Percentiles rank a stretch among this genome's conserved stretches.
Conservation (phyloP, 129 eudicot genomes). For the Pseudognaphalium luteoalbum region DNA sequence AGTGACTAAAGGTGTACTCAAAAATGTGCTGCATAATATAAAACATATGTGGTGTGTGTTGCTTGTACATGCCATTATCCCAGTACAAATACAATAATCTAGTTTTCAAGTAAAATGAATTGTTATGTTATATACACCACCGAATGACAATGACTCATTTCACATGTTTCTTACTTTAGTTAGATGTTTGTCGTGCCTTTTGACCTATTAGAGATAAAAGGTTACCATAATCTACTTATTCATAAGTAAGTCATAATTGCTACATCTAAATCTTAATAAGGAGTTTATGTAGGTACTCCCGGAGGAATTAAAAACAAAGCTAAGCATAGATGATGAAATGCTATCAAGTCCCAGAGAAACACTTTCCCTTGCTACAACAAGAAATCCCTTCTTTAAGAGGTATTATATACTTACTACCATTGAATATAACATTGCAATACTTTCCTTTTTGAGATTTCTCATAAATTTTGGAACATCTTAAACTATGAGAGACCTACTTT, state of each 20-base stretch:
- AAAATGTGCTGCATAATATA: background rate
- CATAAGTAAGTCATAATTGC: background rate
- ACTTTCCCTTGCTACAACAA: conserved; percentile 40
- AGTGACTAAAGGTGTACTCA: background rate
- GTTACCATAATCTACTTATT: background rate
- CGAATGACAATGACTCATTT: background rate
- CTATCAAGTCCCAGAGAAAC: conserved; percentile 69
- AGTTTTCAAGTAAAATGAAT: background rate
- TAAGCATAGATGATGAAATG: conserved; percentile 79
- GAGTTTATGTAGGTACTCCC: conserved; percentile 67
- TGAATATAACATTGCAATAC: too few relatives aligned
- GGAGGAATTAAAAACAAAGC: conserved; percentile 90
- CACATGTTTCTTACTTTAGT: background rate
- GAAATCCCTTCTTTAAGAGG: conserved; percentile 63
- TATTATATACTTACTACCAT: conserved; percentile 1
- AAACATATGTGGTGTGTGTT: background rate
- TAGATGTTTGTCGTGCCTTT: background rate
- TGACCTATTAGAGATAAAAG: background rate
- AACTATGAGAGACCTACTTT: background rate
- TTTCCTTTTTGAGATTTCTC: too few relatives aligned
- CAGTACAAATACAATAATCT: background rate
- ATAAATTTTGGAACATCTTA: too few relatives aligned
- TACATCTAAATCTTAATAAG: conserved; percentile 6
- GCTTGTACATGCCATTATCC: background rate
- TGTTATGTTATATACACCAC: background rate